phyloP scores from a whole-genome alignment of 225 moss, liverwort and hornwort genomes.

The Pseudisothecium myosuroides region DNA sequence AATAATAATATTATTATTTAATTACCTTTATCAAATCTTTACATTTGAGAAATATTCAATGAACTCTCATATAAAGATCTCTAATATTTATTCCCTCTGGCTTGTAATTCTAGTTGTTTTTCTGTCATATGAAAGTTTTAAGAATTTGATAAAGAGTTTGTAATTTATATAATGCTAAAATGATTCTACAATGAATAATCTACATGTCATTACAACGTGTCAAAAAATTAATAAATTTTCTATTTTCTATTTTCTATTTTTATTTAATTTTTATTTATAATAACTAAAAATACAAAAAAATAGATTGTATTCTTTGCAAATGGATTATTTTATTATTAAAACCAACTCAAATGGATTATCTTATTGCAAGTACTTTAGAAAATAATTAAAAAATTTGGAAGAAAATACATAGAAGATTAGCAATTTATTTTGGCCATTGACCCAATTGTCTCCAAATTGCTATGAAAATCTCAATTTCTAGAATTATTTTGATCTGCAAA shows the following conservation, averaged over 20 bases:
- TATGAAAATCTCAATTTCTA: background rate
- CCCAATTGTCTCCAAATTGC: background rate
- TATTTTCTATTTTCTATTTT: too few relatives aligned
- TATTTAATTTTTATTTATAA: too few relatives aligned
- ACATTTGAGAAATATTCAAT: background rate
- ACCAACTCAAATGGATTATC: background rate
- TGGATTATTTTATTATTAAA: background rate
- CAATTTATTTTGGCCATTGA: background rate
- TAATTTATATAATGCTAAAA: background rate
- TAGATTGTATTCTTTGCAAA: background rate
- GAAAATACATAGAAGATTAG: too few relatives aligned
- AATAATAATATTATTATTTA: background rate
- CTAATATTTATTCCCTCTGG: background rate
- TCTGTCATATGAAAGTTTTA: background rate
- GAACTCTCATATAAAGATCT: background rate
- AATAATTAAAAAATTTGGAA: background rate
- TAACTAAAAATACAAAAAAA: too few relatives aligned
- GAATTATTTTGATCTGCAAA: background rate
- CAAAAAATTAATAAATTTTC: background rate
- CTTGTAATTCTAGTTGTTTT: background rate
- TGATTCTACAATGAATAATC: background rate
- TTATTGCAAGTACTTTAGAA: background rate
- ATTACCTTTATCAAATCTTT: background rate
- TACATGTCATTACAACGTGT: background rate
- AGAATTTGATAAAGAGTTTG: background rate